These are phyloP conservation scores for Chionographis japonica DNA, from an alignment of 106 monocot species.

Conservation along the genomic window DNA sequence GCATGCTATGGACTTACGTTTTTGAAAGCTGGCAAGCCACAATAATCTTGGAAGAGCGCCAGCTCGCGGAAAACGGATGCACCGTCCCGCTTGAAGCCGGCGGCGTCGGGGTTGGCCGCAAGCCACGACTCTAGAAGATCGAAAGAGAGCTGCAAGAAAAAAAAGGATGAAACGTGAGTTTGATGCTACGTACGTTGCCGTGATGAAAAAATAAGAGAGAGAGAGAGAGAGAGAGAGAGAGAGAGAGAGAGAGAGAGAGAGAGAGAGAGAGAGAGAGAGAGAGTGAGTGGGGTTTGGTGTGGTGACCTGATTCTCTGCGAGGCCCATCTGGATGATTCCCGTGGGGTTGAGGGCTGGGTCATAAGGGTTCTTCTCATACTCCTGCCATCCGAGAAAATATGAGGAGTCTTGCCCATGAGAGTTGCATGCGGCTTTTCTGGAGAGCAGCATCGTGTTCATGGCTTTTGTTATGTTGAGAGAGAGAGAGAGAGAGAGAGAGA, in stretches of 20 bases:
- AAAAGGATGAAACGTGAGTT: too few species aligned
- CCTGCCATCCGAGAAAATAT: conserved; percentile 69
- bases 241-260: neutral
- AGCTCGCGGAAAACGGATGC: conserved; percentile 48
- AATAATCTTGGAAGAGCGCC: conserved; percentile 73
- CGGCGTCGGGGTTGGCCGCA: conserved; percentile 32
- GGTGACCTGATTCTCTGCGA: conserved; percentile 63
- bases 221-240: neutral
- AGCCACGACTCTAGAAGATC: conserved; percentile 66
- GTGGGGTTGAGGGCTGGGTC: conserved; percentile 33
- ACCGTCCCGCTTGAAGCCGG: conserved; percentile 30
- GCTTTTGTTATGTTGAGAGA: neutral
- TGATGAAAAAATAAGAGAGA: neutral
- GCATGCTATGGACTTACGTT: conserved; percentile 16
- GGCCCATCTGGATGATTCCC: conserved; percentile 74
- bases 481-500: neutral
- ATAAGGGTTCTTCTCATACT: conserved; percentile 62
- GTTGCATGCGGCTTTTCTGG: conserved; percentile 26
- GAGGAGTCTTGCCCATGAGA: conserved; percentile 65
- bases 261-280: neutral
- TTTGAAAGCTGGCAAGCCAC: conserved; percentile 56
- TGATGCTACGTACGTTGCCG: too few species aligned
- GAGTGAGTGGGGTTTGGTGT: neutral
- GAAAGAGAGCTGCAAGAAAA: conserved; percentile 37
- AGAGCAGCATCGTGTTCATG: conserved; percentile 9